Conservation (phyloP, 768 basidiomycete genomes). For the Pholiota microspora region DNA sequence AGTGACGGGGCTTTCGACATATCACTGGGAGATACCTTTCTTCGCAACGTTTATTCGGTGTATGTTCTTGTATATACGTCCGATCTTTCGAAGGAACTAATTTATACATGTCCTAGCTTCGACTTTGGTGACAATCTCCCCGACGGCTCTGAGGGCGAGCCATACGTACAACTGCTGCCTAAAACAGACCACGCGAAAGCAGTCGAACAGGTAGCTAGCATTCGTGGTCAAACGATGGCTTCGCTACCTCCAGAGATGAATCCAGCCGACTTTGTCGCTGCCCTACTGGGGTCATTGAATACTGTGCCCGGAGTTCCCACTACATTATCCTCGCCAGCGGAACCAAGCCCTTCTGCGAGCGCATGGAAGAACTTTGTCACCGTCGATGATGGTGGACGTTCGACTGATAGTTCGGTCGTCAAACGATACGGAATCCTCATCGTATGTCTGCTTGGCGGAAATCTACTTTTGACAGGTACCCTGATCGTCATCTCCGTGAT, state of each 20-base stretch:
- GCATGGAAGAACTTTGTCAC: not conserved
- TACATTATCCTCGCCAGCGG: not conserved
- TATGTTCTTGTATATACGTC: constrained; percentile 19
- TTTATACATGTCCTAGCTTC: constrained; percentile 25
- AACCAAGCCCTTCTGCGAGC: not conserved
- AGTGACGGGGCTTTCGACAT: constrained; percentile 31
- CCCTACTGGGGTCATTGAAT: not conserved
- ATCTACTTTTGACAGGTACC: constrained; percentile 24
- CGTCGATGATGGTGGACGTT: not conserved
- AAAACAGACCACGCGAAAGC: constrained; percentile 33
- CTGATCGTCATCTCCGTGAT: constrained; percentile 24
- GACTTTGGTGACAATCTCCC: constrained; percentile 36
- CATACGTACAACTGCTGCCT: constrained; percentile 40
- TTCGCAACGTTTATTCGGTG: constrained; percentile 46
- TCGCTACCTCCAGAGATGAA: constrained; percentile 24
- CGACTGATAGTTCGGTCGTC: constrained; percentile 13
- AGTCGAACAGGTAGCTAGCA: constrained; percentile 25
- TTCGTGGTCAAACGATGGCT: constrained; percentile 25
- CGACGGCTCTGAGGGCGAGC: constrained; percentile 20
- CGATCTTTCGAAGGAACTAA: not conserved
- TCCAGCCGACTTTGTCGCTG: constrained; percentile 21
- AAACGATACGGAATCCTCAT: constrained; percentile 25
- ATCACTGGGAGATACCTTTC: constrained; percentile 41
- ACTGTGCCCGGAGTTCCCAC: not conserved
- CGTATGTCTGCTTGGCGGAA: constrained; percentile 25